These are phyloP conservation scores for Lichtheimia ornata DNA, from an alignment of 371 early-diverging fungal genomes.

Conservation along the genomic window DNA sequence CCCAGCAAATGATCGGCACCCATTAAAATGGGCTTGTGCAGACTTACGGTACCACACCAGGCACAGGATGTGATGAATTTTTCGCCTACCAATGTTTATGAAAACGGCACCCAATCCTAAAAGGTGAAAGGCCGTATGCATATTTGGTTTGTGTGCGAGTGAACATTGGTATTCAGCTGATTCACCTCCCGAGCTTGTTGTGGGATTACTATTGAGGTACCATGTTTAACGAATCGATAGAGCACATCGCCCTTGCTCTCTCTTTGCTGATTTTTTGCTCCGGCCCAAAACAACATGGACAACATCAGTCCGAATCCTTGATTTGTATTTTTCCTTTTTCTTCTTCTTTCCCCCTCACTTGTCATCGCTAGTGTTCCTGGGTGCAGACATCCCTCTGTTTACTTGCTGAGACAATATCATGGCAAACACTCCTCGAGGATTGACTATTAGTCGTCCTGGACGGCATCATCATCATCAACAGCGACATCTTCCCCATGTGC, in stretches of 20 bases:
- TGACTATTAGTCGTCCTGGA: slow-evolving; percentile 4
- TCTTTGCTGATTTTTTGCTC: neutral
- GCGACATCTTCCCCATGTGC: neutral
- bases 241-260: no score
- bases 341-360: neutral
- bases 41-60: no score
- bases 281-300: neutral
- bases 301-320: neutral
- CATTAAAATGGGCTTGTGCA: no score
- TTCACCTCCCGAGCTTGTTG: neutral
- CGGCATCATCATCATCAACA: neutral
- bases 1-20: slow-evolving; percentile 4
- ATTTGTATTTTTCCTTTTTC: neutral
- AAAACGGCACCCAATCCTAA: no score
- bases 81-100: no score
- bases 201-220: no score
- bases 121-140: no score
- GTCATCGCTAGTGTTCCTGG: neutral
- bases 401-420: neutral
- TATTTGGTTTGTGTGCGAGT: no score
- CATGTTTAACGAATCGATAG: no score
- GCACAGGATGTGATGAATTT: no score
- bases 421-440: slow-evolving; percentile 1
- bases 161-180: neutral
- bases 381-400: neutral